Evolutionary conservation across 2,329 filamentous ascomycete genomes (phyloP).

Genomic region (Amauroascus verrucosus): DNA sequence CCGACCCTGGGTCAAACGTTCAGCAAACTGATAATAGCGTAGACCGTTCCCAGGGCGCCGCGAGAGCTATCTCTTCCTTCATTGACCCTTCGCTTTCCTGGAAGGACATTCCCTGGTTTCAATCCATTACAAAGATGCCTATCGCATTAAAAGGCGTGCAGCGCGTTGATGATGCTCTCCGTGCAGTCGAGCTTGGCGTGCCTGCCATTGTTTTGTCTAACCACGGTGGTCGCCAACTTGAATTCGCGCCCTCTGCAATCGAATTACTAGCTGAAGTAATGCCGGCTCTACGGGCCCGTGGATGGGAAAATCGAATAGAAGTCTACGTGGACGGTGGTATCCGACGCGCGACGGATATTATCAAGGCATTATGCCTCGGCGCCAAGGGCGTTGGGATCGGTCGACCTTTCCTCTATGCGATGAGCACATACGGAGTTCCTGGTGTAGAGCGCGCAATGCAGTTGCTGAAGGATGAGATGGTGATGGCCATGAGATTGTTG

Average conservation of each 20-base stretch:
- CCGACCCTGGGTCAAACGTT: slow-evolving; percentile 70
- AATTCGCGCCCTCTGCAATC: slow-evolving; percentile 78
- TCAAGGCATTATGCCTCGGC: slow-evolving; percentile 89
- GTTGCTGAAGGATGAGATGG: slow-evolving; percentile 88
- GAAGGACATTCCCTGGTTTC: slow-evolving; percentile 92
- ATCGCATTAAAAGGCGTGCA: slow-evolving; percentile 96
- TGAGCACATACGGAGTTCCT: slow-evolving; percentile 78
- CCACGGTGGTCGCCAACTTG: slow-evolving; percentile 88
- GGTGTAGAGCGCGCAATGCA: slow-evolving; percentile 91
- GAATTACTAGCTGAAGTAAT: slow-evolving; percentile 91
- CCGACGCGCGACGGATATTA: slow-evolving; percentile 80
- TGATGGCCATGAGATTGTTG: slow-evolving; percentile 97
- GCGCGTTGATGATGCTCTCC: slow-evolving; percentile 85
- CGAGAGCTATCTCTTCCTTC: slow-evolving; percentile 88
- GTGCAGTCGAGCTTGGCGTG: slow-evolving; percentile 69
- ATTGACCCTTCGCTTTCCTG: slow-evolving; percentile 91
- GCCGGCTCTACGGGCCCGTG: slow-evolving; percentile 66
- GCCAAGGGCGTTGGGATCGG: slow-evolving; percentile 90
- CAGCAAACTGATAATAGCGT: slow-evolving; percentile 57
- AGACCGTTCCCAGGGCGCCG: slow-evolving; percentile 83
- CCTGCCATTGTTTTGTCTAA: slow-evolving; percentile 91
- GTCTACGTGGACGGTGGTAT: slow-evolving; percentile 87
- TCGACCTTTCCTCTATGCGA: slow-evolving; percentile 88
- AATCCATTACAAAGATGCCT: slow-evolving; percentile 81
- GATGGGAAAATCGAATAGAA: slow-evolving; percentile 67